Evolutionary conservation across 106 monocot species (phyloP).

Genomic region (Platanthera zijinensis): DNA sequence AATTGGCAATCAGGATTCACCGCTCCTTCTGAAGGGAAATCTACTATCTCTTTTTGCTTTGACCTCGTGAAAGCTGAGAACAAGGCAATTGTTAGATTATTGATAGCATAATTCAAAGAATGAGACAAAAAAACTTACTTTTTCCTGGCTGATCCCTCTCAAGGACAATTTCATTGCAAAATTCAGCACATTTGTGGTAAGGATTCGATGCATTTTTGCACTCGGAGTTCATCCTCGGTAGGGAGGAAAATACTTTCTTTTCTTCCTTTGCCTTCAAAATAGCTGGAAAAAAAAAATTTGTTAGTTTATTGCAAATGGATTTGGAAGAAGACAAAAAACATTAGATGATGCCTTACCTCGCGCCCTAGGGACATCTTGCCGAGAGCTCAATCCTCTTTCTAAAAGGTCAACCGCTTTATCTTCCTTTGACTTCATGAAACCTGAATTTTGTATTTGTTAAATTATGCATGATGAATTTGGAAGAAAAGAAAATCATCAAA

Average conservation of each 20-base stretch:
- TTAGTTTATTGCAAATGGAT: background rate
- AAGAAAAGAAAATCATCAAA: background rate
- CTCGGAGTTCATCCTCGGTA: background rate
- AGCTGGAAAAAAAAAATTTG: background rate
- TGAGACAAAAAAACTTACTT: background rate
- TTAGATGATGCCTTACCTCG: background rate
- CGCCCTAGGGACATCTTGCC: background rate
- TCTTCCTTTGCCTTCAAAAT: background rate
- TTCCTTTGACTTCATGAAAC: too few relatives aligned
- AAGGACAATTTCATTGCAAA: background rate
- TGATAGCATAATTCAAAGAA: background rate
- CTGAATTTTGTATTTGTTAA: too few relatives aligned
- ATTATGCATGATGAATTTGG: too few relatives aligned
- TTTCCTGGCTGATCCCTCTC: background rate
- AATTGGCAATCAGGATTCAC: conserved; percentile 24
- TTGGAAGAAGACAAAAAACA: background rate
- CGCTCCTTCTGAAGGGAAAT: background rate
- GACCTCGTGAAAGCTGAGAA: background rate
- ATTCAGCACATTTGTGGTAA: background rate
- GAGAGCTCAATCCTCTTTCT: too few relatives aligned
- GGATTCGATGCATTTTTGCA: background rate
- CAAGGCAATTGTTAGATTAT: background rate
- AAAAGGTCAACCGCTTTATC: too few relatives aligned
- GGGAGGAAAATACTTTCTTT: background rate
- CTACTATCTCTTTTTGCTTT: background rate